A percentile compares a stretch with the other conserved stretches of the same genome.
phyloP scores from a whole-genome alignment of 2,329 filamentous ascomycete species.

The Ophioceras dolichostomum region DNA sequence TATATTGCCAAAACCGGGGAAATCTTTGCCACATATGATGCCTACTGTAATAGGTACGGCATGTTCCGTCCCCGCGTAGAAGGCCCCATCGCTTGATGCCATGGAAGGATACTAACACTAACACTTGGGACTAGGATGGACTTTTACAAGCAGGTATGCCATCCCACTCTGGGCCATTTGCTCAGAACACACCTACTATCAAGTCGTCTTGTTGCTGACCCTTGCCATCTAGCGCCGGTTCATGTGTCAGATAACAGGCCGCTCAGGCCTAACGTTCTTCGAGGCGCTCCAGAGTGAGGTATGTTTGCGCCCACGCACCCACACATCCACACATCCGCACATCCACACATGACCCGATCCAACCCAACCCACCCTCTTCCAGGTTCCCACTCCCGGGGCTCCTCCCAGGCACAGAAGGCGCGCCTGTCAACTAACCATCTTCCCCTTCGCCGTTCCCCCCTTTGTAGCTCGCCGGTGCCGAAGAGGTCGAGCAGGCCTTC shows the following conservation, averaged over 20 bases:
- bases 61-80: background rate
- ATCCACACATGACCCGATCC: no score
- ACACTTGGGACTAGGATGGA: slow-evolving; percentile 53
- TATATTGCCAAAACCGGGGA: slow-evolving; percentile 83
- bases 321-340: no score
- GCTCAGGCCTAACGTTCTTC: slow-evolving; percentile 83
- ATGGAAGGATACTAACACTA: no score
- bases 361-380: background rate
- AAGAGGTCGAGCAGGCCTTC: slow-evolving; percentile 83
- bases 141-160: slow-evolving; percentile 82
- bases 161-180: no score
- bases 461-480: slow-evolving; percentile 65
- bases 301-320: no score
- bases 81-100: no score
- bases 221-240: slow-evolving; percentile 65
- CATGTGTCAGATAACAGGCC: slow-evolving; percentile 91
- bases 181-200: no score
- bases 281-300: slow-evolving; percentile 88
- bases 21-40: slow-evolving; percentile 78
- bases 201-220: no score
- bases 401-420: background rate
- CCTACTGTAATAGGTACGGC: slow-evolving; percentile 69
- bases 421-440: slow-evolving; percentile 3
- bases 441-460: slow-evolving; percentile 14
- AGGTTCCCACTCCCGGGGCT: no score